Evolutionary conservation across 352 stramenopile species (phyloP), one percentile per base, ranked within the genome.

Genomic region (Saprolegnia diclina): DNA sequence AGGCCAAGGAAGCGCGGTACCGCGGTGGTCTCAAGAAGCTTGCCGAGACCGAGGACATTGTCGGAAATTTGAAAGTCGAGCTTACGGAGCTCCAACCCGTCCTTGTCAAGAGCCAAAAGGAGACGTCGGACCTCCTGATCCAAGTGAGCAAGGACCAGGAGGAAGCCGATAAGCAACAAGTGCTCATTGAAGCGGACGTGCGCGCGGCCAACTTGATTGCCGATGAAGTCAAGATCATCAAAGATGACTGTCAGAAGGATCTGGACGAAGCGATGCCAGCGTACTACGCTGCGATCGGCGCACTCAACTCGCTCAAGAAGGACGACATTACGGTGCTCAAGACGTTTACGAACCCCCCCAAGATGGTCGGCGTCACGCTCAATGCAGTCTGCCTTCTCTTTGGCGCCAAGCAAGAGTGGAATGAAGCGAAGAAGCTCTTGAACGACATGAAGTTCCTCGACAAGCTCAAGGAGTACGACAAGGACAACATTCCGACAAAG

Each of bases 221-320:
- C 5, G 88, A 79, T 3, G 90, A 98, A 68, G 93, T 98, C 21
- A 94, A 97, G 62, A 79, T 80, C 11, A 98, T 98, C 73, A 97
- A 97, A 66, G 84, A 97, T 59, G 93, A 98, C 56, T 98, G 92
- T 64, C 89, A 98, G 54, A 89, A 88, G 38, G 94, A 98, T 71
- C 75, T 98, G 32, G 89, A 96, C 46, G 89, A 95, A 62, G 91
- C 92, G 0, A 96, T 98, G 84, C 92, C 92, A 0, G 92, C 92
- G 5, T 98, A 97, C 64, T 91, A 94, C 62, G 83, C 82, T 5
- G 90, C 91, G 21, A 94, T 98, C 65, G 95, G 95, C 55, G 89
- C 92, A 5, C 72, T 98, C 9, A 85, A 91, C 32, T 80, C 90
- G 37, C 75, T 98, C 18, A 96, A 98, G 72, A 96, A 97, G 57